These are phyloP conservation scores for Penicillium freii DNA, from an alignment of 2,329 filamentous ascomycete genomes.

Conservation along the genomic window DNA sequence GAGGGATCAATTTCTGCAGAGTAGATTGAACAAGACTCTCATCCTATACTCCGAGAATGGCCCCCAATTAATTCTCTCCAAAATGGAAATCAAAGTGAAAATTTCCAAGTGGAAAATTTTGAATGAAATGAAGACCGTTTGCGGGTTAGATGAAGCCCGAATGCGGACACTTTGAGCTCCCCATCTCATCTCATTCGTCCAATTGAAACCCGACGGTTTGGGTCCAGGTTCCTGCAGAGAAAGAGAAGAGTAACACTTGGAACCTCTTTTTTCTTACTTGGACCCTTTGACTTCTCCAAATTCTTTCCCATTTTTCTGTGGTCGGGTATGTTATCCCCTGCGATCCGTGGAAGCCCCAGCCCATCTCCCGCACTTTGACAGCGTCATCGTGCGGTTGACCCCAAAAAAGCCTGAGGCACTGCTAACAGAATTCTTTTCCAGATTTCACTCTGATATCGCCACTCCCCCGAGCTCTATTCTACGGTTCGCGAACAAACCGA, in stretches of 20 bases:
- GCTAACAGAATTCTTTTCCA: not conserved
- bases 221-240: constrained; percentile 2
- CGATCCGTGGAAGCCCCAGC: constrained; percentile 33
- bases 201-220: not conserved
- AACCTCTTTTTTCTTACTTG: not conserved
- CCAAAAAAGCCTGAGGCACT: constrained; percentile 6
- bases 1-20: too few relatives aligned
- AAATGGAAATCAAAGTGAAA: not conserved
- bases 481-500: constrained; percentile 9
- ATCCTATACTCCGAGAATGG: too few relatives aligned
- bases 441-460: constrained; percentile 3
- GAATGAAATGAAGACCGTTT: constrained; percentile 1
- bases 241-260: not conserved
- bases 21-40: too few relatives aligned
- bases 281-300: not conserved
- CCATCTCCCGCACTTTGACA: constrained; percentile 38
- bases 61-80: too few relatives aligned
- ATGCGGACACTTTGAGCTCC: not conserved
- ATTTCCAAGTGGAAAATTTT: not conserved
- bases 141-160: not conserved
- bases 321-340: constrained; percentile 6
- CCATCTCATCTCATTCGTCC: not conserved
- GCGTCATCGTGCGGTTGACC: constrained; percentile 30
- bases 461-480: constrained; percentile 9
- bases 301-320: not conserved